These are phyloP conservation scores for Diaporthe eres DNA, from an alignment of 2,329 filamentous ascomycete species.

Conservation along the genomic window DNA sequence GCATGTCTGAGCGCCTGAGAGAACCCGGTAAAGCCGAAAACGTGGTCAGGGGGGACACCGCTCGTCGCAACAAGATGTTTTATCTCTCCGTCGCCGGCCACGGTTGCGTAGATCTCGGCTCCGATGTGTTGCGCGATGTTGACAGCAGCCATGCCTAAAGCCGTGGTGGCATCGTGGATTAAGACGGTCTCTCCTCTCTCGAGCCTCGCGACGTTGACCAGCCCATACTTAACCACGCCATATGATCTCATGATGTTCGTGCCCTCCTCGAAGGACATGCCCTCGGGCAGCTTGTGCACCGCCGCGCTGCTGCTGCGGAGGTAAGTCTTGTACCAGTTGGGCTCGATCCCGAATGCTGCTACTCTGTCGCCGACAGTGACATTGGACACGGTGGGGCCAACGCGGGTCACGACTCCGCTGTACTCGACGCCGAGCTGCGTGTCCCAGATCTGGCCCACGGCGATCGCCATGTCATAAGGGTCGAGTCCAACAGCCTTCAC, in stretches of 20 bases:
- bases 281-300: conserved; percentile 31
- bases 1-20: conserved; percentile 45
- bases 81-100: not conserved
- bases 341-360: conserved; percentile 4
- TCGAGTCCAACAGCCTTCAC: conserved; percentile 52
- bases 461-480: conserved; percentile 27
- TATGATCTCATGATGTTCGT: conserved; percentile 24
- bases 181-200: conserved; percentile 20
- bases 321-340: conserved; percentile 12
- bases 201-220: conserved; percentile 20
- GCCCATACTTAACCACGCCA: conserved; percentile 13
- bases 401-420: conserved; percentile 22
- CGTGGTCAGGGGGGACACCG: conserved; percentile 34
- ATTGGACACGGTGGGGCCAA: conserved; percentile 39
- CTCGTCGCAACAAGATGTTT: not conserved
- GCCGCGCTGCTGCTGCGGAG: not conserved
- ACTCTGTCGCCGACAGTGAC: conserved; percentile 32
- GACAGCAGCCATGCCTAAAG: conserved; percentile 30
- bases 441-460: conserved; percentile 24
- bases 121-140: conserved; percentile 22
- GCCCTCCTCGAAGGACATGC: conserved; percentile 30
- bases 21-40: conserved; percentile 52
- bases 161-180: conserved; percentile 32
- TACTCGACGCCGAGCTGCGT: conserved; percentile 23
- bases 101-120: conserved; percentile 29